These are phyloP conservation scores for Cercospora berteroae DNA, from an alignment of 2,329 filamentous ascomycete species.

Conservation along the genomic window DNA sequence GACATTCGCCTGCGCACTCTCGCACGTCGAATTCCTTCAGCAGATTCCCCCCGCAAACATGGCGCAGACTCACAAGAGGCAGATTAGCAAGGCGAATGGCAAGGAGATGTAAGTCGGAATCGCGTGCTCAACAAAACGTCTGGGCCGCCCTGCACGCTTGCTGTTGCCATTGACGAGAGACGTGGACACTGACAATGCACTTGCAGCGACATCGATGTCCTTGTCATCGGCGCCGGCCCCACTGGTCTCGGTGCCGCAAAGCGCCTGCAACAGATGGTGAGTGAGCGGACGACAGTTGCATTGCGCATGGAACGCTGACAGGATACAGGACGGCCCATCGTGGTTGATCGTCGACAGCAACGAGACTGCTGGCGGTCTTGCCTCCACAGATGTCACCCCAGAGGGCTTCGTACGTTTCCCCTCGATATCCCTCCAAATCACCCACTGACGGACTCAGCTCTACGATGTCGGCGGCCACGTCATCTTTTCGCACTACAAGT, in stretches of 20 bases:
- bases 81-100: slow-evolving; percentile 37
- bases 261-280: slow-evolving; percentile 91
- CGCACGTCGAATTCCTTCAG: not conserved
- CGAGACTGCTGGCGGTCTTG: slow-evolving; percentile 90
- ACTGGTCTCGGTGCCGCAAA: slow-evolving; percentile 98
- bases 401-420: slow-evolving; percentile 85
- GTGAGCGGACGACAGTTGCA: slow-evolving; percentile 32
- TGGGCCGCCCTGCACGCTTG: not conserved
- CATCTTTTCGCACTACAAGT: slow-evolving; percentile 99
- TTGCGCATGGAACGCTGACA: slow-evolving; percentile 10
- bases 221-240: slow-evolving; percentile 96
- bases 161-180: not conserved
- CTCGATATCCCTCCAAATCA: not conserved
- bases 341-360: slow-evolving; percentile 95
- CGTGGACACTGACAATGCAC: not conserved
- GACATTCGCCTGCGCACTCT: not conserved
- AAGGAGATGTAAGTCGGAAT: slow-evolving; percentile 33
- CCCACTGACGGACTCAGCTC: slow-evolving; percentile 57
- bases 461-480: slow-evolving; percentile 98
- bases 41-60: slow-evolving; percentile 10
- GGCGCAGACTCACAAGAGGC: slow-evolving; percentile 30
- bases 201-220: slow-evolving; percentile 83
- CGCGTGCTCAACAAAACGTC: not conserved
- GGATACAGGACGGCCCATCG: slow-evolving; percentile 73
- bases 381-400: slow-evolving; percentile 88